These are phyloP conservation scores for Pseudozyma pruni DNA, from an alignment of 1,284 basidiomycete species.

Conservation along the genomic window DNA sequence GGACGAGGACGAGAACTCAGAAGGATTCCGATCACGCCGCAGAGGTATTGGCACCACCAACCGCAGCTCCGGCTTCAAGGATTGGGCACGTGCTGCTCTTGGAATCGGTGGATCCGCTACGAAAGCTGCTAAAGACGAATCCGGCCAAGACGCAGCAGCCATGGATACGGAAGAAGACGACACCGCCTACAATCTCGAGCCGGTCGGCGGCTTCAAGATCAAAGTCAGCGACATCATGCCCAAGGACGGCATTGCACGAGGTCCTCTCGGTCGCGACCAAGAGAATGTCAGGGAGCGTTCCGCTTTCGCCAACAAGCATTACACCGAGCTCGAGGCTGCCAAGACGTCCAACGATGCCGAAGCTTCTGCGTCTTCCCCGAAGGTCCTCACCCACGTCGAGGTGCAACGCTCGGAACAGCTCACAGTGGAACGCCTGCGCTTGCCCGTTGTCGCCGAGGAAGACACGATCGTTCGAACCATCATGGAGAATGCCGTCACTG, in stretches of 20 bases:
- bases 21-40: conserved; percentile 40
- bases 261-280: conserved; percentile 61
- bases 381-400: conserved; percentile 71
- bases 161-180: conserved; percentile 29
- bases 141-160: conserved; percentile 14
- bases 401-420: conserved; percentile 80
- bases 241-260: conserved; percentile 62
- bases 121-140: conserved; percentile 8
- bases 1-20: conserved; percentile 21
- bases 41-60: conserved; percentile 49
- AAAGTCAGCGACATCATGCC: conserved; percentile 61
- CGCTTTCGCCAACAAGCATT: conserved; percentile 55
- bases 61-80: conserved; percentile 61
- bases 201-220: conserved; percentile 57
- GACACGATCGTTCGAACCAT: conserved; percentile 93
- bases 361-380: background rate
- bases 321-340: conserved; percentile 41
- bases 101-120: conserved; percentile 42
- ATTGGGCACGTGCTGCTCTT: conserved; percentile 63
- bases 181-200: conserved; percentile 53
- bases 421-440: conserved; percentile 78
- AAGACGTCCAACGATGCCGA: conserved; percentile 12
- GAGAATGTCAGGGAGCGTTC: conserved; percentile 34
- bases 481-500: conserved; percentile 80
- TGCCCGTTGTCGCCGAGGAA: conserved; percentile 93